Evolutionary conservation across 306 rosid species (phyloP), one percentile per base, ranked within the genome.

Genomic region (Morella rubra): DNA sequence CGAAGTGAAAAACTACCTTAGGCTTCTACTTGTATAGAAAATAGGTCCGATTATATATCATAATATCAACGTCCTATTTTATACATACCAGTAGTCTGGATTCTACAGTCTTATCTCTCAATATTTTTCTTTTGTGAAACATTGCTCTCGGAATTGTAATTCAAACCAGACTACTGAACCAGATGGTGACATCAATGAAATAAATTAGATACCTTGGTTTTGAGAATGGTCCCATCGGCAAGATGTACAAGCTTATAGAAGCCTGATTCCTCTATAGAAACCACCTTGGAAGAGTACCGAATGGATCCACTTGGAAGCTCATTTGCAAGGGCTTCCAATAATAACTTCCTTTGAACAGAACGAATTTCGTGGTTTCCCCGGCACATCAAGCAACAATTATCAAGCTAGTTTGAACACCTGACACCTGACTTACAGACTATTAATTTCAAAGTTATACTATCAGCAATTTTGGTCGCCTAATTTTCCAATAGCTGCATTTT

Each of bases 231-330:
- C 66, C 90, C 93, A 79, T 91, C 93, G 40, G 79, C 76, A 71
- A 94, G 94, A 86, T 87, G 96, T 4, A 94, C 20, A 51, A 87
- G 80, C 83, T 90, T 94, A 50, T 40, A 69, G 64, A 78, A 80
- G 37, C 87, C 89, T 55, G 86, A 86, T 77, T 91, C 86, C 52
- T 94, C 88, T 52, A 94, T 81, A 24, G 88, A 83, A 80, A 87
- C 94, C 18, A 90, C 90, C 78, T 85, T 94, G 68, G 98, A 91
- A 20, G 85, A 76, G 90, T 27, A 91, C 46, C 91, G 87, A 32
- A 91, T 86, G 83, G 91, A 86, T 14, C 86, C 93, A 47, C 78
- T 81, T 14, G 96, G 96, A 62, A 93, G 91, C 59, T 90, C 96
- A 22, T 82, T 84, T 61, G 86, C 86, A 51, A 94, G 89, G 22